These are phyloP conservation scores for Paramecium tetraurelia DNA, from an alignment of 73 alveolate species.

Conservation along the genomic window DNA sequence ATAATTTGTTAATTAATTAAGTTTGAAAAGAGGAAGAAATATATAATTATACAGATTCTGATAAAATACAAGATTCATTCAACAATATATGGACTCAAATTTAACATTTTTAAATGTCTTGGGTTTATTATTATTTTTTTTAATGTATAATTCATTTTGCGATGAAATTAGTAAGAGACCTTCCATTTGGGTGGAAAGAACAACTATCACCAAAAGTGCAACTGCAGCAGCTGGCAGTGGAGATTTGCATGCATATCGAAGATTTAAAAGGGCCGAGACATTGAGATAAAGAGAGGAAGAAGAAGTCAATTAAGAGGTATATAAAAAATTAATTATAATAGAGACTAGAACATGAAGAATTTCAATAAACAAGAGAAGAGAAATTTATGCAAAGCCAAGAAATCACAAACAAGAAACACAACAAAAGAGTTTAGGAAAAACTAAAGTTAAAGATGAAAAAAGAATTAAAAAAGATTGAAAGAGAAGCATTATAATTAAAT, in stretches of 20 bases:
- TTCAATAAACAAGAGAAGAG: background rate
- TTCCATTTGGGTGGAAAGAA: conserved; percentile 46
- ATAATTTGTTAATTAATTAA: background rate
- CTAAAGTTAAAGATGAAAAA: background rate
- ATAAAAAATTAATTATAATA: background rate
- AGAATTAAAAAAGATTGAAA: background rate
- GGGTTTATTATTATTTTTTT: background rate
- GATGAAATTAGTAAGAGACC: conserved; percentile 40
- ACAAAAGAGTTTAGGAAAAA: background rate
- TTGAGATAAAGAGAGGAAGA: background rate
- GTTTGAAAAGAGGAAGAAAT: background rate
- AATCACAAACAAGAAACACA: background rate
- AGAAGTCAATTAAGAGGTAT: background rate
- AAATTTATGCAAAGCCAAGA: background rate
- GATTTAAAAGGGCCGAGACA: conserved; percentile 42
- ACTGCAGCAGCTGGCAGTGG: conserved; percentile 57
- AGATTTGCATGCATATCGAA: conserved; percentile 49
- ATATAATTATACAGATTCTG: background rate
- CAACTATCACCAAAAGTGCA: conserved; percentile 35
- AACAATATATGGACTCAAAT: background rate
- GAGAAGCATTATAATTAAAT: background rate
- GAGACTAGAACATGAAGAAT: conserved; percentile 28
- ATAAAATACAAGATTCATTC: background rate
- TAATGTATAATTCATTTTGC: conserved; percentile 28
- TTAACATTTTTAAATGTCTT: background rate